These are phyloP conservation scores for Balansia obtecta DNA, from an alignment of 2,329 filamentous ascomycete genomes.

Conservation along the genomic window DNA sequence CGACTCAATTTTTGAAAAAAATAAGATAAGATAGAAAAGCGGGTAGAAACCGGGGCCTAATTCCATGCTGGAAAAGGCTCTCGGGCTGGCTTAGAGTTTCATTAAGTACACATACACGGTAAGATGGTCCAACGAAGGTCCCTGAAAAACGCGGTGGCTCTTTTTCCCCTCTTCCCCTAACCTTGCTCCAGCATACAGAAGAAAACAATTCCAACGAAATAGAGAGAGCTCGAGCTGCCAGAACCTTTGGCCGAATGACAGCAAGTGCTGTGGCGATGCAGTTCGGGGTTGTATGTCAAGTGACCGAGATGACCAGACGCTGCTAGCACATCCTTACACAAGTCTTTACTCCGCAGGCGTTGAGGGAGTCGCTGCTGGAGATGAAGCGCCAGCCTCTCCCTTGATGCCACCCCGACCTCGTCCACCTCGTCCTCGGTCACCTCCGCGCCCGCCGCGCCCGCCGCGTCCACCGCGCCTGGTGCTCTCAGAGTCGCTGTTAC, in stretches of 20 bases:
- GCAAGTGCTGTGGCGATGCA: not conserved
- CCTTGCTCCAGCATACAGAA: constrained; percentile 10
- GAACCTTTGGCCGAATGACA: not conserved
- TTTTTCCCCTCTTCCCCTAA: constrained; percentile 5
- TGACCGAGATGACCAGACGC: not conserved
- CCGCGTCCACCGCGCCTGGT: constrained; percentile 44
- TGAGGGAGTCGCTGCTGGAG: constrained; percentile 39
- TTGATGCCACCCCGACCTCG: constrained; percentile 45
- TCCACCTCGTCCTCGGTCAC: constrained; percentile 43
- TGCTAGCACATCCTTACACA: constrained; percentile 3
- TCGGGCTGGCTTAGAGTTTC: constrained; percentile 19
- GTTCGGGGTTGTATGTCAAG: not conserved
- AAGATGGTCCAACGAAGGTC: constrained; percentile 6
- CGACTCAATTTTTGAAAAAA: constrained; percentile 20
- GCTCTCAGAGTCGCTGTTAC: constrained; percentile 57
- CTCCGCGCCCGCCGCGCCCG: constrained; percentile 44
- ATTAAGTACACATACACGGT: constrained; percentile 24
- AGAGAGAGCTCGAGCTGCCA: not conserved
- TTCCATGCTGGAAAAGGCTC: constrained; percentile 15
- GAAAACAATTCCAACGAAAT: constrained; percentile 10
- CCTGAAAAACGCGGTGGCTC: constrained; percentile 7
- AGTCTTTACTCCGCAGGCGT: constrained; percentile 28
- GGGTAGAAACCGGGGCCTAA: constrained; percentile 8
- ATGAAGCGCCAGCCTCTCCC: constrained; percentile 43
- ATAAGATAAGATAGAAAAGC: not conserved